phyloP scores from a whole-genome alignment of 345 rosid species.

The Citrus sinensis region DVS_A1.0 CM039164.1:3638501-3639000 shows the following conservation, averaged over 20 bases:
- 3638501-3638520: neutral
- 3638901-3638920: neutral
- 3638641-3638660: neutral
- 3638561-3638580: neutral
- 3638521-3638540: neutral
- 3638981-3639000: constrained; percentile 3
- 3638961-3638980: constrained; percentile 24
- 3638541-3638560: neutral
- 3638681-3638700: neutral
- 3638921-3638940: constrained; percentile 23
- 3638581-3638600: neutral
- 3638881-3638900: constrained; percentile 12
- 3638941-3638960: constrained; percentile 25
- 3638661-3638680: neutral
- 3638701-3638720: neutral
- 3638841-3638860: neutral
- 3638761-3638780: neutral
- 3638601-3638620: neutral
- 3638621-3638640: neutral
- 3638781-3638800: constrained; percentile 19
- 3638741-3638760: neutral
- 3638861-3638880: neutral
- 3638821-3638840: constrained; percentile 11
- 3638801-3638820: constrained; percentile 23
- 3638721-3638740: neutral